Base-by-base conservation (phyloP, 2,329 filamentous ascomycete species). In the Aspergillaceae sp. region DNA sequence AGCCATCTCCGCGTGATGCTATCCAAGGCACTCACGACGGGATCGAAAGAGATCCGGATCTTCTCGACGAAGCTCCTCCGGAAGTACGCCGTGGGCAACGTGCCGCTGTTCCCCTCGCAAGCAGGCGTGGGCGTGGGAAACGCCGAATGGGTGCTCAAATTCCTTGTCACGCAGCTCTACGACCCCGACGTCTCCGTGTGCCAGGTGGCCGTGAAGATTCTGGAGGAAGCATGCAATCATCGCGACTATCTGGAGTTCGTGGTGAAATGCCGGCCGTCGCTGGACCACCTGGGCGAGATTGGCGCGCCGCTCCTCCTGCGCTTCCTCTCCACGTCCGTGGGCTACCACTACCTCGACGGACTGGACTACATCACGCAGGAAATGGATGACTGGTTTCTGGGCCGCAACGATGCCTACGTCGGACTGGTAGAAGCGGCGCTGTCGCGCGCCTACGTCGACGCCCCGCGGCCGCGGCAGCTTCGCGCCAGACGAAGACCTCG, bases 361-460 rank as follows among this genome's bases (percentile, higher is more conserved):
- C 74, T 98, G 38, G 94, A 98, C 70, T 98, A 98, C 63, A 98
- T 98, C 66, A 96, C 90, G 51, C 92, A 94, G 62, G 94, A 98
- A 65, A 98, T 98, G 92, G 92, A 98, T 56, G 94, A 98, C 68
- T 98, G 92, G 92, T 98, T 97, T 62, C 75, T 98, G 11, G 92
- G 92, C 9, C 83, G 92, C 40, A 98, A 98, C 61, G 91, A 98
- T 64, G 84, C 83, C n/a, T 98, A 98, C 56, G 92, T 98, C 43
- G 79, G 82, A 34, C 79, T 97, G 36, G 91, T 98, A 36, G 92
- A 98, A 66, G 92, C 94, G n/a, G 94, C 90, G 45, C 76, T 98
- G 43, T 88, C 90, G 30, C 83, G 88, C 49, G 85, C 90, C 0
- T 90, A 95, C 54, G 75, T 59, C 67, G 78, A 75, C 45, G 66